Evolutionary conservation across 305 asterid species (phyloP).

Genomic region (Fraxinus baroniana): DNA sequence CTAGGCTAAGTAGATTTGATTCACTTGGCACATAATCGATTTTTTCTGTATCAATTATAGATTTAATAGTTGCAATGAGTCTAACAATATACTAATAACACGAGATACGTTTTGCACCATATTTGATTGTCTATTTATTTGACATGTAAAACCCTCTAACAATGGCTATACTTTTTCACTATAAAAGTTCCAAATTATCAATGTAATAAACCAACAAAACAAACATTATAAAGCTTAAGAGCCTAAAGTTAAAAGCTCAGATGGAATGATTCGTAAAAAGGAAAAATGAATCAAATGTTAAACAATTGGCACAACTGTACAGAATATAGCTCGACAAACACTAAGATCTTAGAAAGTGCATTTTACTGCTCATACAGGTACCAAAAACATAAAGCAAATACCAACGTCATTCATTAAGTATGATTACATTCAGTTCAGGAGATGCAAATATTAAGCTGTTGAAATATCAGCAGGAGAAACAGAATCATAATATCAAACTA

Average conservation of each 20-base stretch:
- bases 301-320: not conserved
- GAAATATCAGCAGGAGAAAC: not conserved
- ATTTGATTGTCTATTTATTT: not conserved
- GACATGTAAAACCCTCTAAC: not conserved
- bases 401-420: not conserved
- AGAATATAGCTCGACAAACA: not conserved
- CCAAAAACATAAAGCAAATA: not conserved
- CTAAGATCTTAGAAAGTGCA: slow-evolving; percentile 6
- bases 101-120: not conserved
- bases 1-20: not conserved
- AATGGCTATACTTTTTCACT: not conserved
- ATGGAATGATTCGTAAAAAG: not conserved
- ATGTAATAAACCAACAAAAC: not conserved
- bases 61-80: not conserved
- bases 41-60: not conserved
- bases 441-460: not conserved
- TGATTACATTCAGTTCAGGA: not conserved
- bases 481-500: not conserved
- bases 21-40: not conserved
- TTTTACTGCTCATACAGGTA: not conserved
- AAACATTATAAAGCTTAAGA: not conserved
- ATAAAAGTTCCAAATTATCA: not conserved
- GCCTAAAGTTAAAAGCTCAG: not conserved
- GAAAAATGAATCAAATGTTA: not conserved
- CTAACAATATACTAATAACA: not conserved